phyloP scores from a whole-genome alignment of 805 yeast species.

The Pachysolen tannophilus region DNA sequence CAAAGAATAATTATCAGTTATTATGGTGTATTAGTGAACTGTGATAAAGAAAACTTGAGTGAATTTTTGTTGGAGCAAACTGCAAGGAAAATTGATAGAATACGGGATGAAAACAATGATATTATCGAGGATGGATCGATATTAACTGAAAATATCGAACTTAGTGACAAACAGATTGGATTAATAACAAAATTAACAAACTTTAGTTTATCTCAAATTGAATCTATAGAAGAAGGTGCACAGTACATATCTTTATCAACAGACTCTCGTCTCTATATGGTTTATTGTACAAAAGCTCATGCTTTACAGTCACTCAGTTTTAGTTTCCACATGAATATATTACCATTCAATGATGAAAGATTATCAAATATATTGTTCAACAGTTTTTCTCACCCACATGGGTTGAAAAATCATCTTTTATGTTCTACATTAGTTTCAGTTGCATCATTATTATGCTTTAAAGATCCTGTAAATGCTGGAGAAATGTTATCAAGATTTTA shows the following conservation, averaged over 20 bases:
- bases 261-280: constrained; percentile 36
- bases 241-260: constrained; percentile 47
- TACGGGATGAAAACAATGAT: neutral
- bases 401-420: constrained; percentile 5
- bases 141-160: neutral
- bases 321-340: constrained; percentile 3
- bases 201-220: constrained; percentile 24
- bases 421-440: constrained; percentile 5
- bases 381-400: constrained; percentile 7
- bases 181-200: constrained; percentile 9
- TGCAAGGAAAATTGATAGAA: constrained; percentile 2
- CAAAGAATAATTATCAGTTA: too few species aligned
- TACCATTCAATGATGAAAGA: constrained; percentile 2
- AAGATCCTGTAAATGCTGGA: constrained; percentile 3
- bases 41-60: neutral
- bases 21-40: too few species aligned
- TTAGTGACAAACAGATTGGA: neutral
- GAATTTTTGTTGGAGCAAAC: constrained; percentile 3
- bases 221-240: constrained; percentile 48
- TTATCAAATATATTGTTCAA: constrained; percentile 1
- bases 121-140: constrained; percentile 1
- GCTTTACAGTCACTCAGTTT: constrained; percentile 46
- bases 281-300: constrained; percentile 44
- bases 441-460: constrained; percentile 5
- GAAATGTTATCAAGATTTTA: constrained; percentile 13